Percentiles rank a stretch among this genome's conserved stretches.
Evolutionary conservation across 2,329 filamentous ascomycete species (phyloP).

Genomic region (Aspergillus ochraceoroseus): DNA sequence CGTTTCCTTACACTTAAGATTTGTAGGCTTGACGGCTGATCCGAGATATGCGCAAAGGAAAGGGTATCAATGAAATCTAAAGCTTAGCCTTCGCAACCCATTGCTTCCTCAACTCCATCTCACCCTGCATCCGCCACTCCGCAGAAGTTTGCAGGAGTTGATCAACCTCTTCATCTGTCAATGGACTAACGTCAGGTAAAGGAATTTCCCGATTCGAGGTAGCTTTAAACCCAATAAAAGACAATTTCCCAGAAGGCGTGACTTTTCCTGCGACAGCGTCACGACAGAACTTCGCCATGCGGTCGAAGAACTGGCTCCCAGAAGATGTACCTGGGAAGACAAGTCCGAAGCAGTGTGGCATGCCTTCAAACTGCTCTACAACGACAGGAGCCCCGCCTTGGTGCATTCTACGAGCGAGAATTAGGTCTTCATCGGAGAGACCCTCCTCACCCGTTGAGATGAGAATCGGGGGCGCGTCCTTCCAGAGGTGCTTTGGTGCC

Average conservation of each 20-base stretch:
- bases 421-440: slow-evolving; percentile 40
- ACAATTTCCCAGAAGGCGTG: slow-evolving; percentile 28
- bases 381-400: slow-evolving; percentile 36
- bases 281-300: slow-evolving; percentile 53
- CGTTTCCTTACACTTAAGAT: no score
- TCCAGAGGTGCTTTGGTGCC: slow-evolving; percentile 37
- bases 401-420: slow-evolving; percentile 41
- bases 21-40: no score
- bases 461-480: slow-evolving; percentile 40
- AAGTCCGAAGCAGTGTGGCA: slow-evolving; percentile 52
- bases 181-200: slow-evolving; percentile 30
- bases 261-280: slow-evolving; percentile 32
- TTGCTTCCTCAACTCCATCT: slow-evolving; percentile 31
- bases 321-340: slow-evolving; percentile 49
- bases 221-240: slow-evolving; percentile 31
- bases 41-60: not conserved
- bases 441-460: slow-evolving; percentile 42
- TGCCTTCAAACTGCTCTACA: slow-evolving; percentile 44
- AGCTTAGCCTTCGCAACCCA: slow-evolving; percentile 28
- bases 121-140: slow-evolving; percentile 34
- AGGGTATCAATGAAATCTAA: not conserved
- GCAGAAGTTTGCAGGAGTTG: slow-evolving; percentile 26
- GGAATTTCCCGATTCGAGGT: slow-evolving; percentile 28
- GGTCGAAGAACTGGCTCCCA: slow-evolving; percentile 51
- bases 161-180: slow-evolving; percentile 38